phyloP scores from a whole-genome alignment of 768 basidiomycete species.

The Mycena belliarum region DNA sequence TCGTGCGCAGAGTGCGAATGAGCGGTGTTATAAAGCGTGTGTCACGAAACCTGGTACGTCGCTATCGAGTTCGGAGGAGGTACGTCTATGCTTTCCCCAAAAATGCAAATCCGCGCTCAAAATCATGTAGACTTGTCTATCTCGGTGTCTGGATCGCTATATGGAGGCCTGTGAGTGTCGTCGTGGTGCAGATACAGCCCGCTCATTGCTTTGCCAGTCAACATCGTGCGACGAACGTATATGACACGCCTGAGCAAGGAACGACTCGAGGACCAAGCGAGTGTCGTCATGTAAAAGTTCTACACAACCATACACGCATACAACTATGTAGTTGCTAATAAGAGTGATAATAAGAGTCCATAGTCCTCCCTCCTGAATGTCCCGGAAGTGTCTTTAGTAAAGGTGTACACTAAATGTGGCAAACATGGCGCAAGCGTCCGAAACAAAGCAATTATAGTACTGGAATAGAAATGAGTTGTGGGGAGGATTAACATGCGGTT shows the following conservation, averaged over 20 bases:
- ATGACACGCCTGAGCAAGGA: constrained; percentile 57
- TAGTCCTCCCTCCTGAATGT: background rate
- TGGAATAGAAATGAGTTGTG: constrained; percentile 4
- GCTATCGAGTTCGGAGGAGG: constrained; percentile 73
- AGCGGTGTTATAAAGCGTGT: constrained; percentile 78
- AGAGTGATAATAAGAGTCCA: constrained; percentile 18
- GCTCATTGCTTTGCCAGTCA: constrained; percentile 48
- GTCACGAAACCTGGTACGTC: constrained; percentile 73
- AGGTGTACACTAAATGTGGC: constrained; percentile 10
- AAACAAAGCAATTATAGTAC: constrained; percentile 12
- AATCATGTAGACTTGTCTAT: constrained; percentile 64
- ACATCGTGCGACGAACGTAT: constrained; percentile 75
- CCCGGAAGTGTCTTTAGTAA: background rate
- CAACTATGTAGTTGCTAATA: constrained; percentile 9
- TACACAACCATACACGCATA: background rate
- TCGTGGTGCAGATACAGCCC: background rate
- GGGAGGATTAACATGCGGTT: constrained; percentile 2
- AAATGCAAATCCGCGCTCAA: background rate
- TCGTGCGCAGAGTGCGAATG: constrained; percentile 65
- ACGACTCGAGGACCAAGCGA: constrained; percentile 35
- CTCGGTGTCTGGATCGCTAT: constrained; percentile 78
- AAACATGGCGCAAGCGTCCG: constrained; percentile 8
- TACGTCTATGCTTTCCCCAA: constrained; percentile 26
- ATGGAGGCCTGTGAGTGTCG: constrained; percentile 76
- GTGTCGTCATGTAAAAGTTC: constrained; percentile 12